Evolutionary conservation across 2,329 filamentous ascomycete genomes (phyloP).

Genomic region (Lecanosticta acicola): DNA sequence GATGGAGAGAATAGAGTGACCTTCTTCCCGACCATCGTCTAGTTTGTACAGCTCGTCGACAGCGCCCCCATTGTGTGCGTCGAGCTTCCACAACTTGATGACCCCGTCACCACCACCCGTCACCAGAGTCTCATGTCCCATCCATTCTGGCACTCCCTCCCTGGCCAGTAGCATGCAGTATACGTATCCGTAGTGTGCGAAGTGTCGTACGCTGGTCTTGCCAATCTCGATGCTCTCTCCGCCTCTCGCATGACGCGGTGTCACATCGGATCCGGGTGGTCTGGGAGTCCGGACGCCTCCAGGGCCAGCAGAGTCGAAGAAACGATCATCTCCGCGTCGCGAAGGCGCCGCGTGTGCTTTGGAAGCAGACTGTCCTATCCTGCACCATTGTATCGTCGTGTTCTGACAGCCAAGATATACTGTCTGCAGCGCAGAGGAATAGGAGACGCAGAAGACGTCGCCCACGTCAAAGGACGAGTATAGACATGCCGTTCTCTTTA

Average conservation of each 20-base stretch:
- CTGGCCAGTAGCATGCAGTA: slow-evolving; percentile 90
- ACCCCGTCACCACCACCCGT: slow-evolving; percentile 91
- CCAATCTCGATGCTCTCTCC: slow-evolving; percentile 74
- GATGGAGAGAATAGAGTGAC: slow-evolving; percentile 66
- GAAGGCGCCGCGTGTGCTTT: slow-evolving; percentile 47
- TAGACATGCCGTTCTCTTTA: slow-evolving; percentile 77
- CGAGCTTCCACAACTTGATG: slow-evolving; percentile 85
- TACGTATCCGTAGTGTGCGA: slow-evolving; percentile 91
- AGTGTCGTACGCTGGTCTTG: slow-evolving; percentile 72
- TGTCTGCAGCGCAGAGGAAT: slow-evolving; percentile 71
- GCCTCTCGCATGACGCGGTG: slow-evolving; percentile 47
- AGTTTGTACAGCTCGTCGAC: slow-evolving; percentile 65
- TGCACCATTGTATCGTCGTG: slow-evolving; percentile 89
- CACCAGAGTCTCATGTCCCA: slow-evolving; percentile 72
- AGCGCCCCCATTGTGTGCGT: slow-evolving; percentile 53
- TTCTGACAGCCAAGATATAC: slow-evolving; percentile 92
- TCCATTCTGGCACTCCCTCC: slow-evolving; percentile 63
- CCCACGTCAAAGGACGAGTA: slow-evolving; percentile 92
- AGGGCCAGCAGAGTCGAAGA: slow-evolving; percentile 86
- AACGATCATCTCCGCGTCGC: slow-evolving; percentile 64
- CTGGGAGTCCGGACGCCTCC: slow-evolving; percentile 74
- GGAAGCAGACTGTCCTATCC: slow-evolving; percentile 30
- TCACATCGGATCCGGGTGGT: slow-evolving; percentile 52
- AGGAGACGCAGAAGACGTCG: slow-evolving; percentile 92
- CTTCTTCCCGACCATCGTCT: slow-evolving; percentile 53